Evolutionary conservation across 2,329 filamentous ascomycete species (phyloP).

Genomic region (Diaporthe sp.): DNA sequence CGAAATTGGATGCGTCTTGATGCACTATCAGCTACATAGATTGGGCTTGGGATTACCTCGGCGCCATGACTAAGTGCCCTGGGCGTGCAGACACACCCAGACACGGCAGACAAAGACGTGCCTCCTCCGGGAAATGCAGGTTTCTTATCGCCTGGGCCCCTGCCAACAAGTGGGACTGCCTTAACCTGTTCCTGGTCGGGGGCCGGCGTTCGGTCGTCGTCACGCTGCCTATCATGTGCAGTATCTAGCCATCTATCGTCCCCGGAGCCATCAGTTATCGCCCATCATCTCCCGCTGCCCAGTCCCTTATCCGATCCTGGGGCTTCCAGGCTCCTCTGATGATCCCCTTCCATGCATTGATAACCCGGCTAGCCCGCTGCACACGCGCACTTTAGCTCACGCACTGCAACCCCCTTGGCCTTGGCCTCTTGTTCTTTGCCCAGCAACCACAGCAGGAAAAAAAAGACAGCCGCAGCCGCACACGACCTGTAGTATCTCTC

Average conservation of each 20-base stretch:
- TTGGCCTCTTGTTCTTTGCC: conserved; percentile 10
- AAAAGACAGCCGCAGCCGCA: conserved; percentile 2
- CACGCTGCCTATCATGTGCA: conserved; percentile 3
- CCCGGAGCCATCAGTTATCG: background rate
- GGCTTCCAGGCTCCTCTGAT: background rate
- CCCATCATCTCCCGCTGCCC: conserved; percentile 7
- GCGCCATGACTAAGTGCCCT: conserved; percentile 26
- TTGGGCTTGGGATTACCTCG: conserved; percentile 19
- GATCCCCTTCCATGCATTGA: conserved; percentile 12
- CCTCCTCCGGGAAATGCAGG: conserved; percentile 9
- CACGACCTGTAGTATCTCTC: background rate
- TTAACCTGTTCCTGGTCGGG: background rate
- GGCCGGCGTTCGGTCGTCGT: background rate
- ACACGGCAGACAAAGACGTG: background rate
- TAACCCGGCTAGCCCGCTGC: conserved; percentile 31
- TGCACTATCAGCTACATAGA: conserved; percentile 5
- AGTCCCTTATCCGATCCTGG: conserved; percentile 23
- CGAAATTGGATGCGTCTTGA: conserved; percentile 2
- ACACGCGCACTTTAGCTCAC: conserved; percentile 20
- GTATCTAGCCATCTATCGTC: background rate
- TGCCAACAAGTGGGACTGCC: conserved; percentile 10
- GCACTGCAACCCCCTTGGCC: conserved; percentile 25
- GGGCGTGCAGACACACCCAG: background rate
- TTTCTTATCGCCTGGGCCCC: conserved; percentile 9
- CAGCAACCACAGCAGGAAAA: background rate